Evolutionary conservation across 2,329 filamentous ascomycete genomes (phyloP).

Genomic region (Xylariaceae sp.): DNA sequence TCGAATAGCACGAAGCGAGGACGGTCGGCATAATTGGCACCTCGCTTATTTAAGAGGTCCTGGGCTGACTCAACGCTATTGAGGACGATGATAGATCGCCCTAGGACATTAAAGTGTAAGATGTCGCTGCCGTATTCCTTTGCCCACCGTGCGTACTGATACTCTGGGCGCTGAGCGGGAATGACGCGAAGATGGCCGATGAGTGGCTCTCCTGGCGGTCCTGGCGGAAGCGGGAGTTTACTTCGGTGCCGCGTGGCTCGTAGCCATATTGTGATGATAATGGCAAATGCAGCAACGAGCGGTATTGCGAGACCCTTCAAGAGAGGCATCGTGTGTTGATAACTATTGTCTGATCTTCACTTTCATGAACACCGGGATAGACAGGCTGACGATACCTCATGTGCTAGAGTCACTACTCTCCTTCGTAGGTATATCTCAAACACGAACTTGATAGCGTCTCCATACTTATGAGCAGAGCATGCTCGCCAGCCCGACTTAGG

Average conservation of each 20-base stretch:
- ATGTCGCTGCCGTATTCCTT: slow-evolving; percentile 22
- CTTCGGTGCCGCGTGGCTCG: not conserved
- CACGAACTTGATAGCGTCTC: not conserved
- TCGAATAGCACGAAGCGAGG: slow-evolving; percentile 38
- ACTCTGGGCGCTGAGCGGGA: slow-evolving; percentile 14
- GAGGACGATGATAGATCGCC: slow-evolving; percentile 39
- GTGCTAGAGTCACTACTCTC: too few species aligned
- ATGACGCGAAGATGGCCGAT: slow-evolving; percentile 21
- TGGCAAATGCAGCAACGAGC: not conserved
- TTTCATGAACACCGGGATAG: too few species aligned
- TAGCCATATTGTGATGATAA: not conserved
- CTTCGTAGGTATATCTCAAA: not conserved
- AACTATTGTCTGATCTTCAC: too few species aligned
- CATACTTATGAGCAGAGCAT: not conserved
- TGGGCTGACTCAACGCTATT: slow-evolving; percentile 40
- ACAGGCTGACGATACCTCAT: too few species aligned
- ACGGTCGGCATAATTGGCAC: slow-evolving; percentile 41
- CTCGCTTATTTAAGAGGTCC: slow-evolving; percentile 43
- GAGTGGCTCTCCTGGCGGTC: slow-evolving; percentile 17
- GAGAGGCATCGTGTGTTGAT: not conserved
- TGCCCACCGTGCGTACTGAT: slow-evolving; percentile 10
- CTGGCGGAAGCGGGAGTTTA: slow-evolving; percentile 11
- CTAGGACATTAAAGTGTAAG: slow-evolving; percentile 28
- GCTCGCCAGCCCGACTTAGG: not conserved
- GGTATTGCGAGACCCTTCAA: not conserved